A percentile compares a stretch with the other conserved stretches of the same genome.
Evolutionary conservation across 441 rosid species (phyloP).

Genomic region (Syzygium malaccense): DNA sequence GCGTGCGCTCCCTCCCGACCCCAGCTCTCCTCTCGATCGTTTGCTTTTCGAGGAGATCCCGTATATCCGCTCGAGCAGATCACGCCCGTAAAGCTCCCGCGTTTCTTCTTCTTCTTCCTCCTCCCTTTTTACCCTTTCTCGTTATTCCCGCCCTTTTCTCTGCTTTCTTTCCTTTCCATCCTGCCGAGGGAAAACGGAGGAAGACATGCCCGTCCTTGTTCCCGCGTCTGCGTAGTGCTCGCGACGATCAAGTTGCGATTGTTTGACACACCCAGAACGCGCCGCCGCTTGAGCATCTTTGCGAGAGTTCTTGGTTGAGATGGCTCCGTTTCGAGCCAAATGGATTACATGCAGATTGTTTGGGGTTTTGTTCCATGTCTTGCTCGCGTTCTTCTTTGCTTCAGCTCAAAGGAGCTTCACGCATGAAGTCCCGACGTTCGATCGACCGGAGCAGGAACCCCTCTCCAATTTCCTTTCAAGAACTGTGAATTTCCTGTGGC

Average conservation of each 20-base stretch:
- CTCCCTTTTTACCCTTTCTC: fast-evolving
- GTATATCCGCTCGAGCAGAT: not conserved
- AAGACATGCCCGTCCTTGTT: not conserved
- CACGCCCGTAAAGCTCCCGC: not conserved
- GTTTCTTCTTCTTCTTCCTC: not conserved
- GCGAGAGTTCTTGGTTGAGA: not conserved
- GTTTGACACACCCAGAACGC: not conserved
- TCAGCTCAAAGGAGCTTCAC: not conserved
- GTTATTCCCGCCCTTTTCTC: too few relatives aligned
- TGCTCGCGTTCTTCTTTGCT: not conserved
- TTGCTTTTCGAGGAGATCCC: not conserved
- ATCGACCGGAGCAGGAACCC: not conserved
- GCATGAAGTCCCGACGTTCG: not conserved
- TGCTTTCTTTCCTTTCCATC: not conserved
- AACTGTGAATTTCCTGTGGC: not conserved
- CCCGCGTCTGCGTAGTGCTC: not conserved
- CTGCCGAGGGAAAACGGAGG: not conserved
- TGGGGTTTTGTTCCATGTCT: not conserved
- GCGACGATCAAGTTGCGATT: not conserved
- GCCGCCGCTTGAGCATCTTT: not conserved
- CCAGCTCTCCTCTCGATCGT: not conserved
- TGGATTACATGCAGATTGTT: not conserved
- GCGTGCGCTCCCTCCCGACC: not conserved
- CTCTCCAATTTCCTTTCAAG: not conserved
- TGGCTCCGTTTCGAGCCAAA: not conserved